These are phyloP conservation scores for Geotrichum macrosporum DNA, from an alignment of 1,139 yeast genomes.

Conservation along the genomic window DNA sequence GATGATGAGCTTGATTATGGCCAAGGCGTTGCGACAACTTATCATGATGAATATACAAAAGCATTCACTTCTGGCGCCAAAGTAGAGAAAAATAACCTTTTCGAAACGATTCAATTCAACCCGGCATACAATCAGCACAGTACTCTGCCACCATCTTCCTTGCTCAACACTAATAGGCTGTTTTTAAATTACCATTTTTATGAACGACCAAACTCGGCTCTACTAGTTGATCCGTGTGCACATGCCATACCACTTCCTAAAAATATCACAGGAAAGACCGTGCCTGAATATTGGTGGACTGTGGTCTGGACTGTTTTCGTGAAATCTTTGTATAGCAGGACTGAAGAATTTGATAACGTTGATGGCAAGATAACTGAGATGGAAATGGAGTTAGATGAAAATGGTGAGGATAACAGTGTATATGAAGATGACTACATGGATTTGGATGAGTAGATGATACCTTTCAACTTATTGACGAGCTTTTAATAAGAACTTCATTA, in stretches of 20 bases:
- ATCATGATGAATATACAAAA: no score
- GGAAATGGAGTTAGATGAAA: constrained; percentile 10
- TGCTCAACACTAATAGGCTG: constrained; percentile 2
- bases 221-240: no score
- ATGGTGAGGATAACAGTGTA: neutral
- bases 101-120: neutral
- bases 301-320: constrained; percentile 12
- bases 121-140: neutral
- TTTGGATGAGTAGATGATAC: no score
- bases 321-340: neutral
- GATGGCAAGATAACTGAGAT: neutral
- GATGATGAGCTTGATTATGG: no score
- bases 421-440: constrained; percentile 18
- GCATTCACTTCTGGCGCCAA: no score
- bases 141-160: constrained; percentile 1
- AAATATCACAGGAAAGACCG: no score
- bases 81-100: no score
- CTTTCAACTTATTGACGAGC: no score
- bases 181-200: constrained; percentile 9
- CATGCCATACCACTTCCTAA: no score
- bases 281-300: neutral
- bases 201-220: no score
- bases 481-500: no score
- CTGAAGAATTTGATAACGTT: neutral
- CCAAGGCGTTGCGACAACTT: no score